Evolutionary conservation across 352 stramenopile genomes (phyloP).

Genomic region (Sclerospora graminicola): DNA sequence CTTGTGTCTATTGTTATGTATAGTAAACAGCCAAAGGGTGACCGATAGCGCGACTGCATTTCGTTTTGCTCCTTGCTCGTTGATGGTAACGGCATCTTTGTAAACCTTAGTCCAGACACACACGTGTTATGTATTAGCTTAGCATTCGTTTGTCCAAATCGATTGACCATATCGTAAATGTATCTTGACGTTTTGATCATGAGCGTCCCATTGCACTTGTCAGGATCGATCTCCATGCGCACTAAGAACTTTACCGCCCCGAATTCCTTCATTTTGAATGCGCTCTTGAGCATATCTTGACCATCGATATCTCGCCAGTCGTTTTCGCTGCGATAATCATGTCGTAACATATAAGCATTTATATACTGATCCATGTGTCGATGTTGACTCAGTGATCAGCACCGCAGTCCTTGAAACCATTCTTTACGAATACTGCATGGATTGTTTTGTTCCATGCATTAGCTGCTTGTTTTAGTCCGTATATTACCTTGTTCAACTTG

Average conservation of each 20-base stretch:
- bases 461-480: neutral
- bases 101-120: no score
- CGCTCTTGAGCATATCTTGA: neutral
- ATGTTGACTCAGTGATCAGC: neutral
- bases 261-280: neutral
- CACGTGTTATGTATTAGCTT: constrained; percentile 4
- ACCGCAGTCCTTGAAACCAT: neutral
- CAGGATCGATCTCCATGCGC: no score
- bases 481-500: neutral
- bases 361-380: neutral
- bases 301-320: no score
- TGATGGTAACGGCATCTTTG: neutral
- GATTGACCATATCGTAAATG: neutral
- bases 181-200: constrained; percentile 1
- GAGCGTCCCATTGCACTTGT: neutral
- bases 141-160: constrained; percentile 4
- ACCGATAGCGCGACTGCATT: neutral
- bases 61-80: neutral
- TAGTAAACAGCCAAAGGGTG: neutral
- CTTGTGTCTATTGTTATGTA: neutral
- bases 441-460: neutral
- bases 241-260: neutral
- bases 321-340: neutral
- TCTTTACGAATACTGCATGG: neutral
- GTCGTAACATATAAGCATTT: neutral